Evolutionary conservation across 2,329 filamentous ascomycete genomes (phyloP), one percentile per base, ranked within the genome.

Genomic region (Rutstroemia sp.): DNA sequence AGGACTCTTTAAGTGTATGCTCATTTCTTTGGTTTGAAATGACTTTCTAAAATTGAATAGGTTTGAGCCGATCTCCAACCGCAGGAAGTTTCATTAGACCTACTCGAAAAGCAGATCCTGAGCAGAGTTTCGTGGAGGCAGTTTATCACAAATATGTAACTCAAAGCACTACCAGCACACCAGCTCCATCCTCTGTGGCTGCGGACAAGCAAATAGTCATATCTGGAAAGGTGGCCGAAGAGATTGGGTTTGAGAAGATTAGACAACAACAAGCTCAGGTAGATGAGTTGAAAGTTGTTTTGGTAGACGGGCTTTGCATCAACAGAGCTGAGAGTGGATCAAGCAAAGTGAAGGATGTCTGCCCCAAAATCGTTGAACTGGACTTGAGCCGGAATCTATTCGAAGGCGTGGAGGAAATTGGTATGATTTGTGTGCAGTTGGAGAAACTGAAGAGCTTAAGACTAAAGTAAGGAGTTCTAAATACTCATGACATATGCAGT

Each of bases 231-330:
- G 81, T 92, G 17, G 92, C 89, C 5, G 88, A 97, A 73, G 92
- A 97, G 73, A 83, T 97, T 36, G 94, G 94, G 30, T 97, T 97
- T 64, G 91, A 95, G 64, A 96, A 96, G 76, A 89, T 96, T 63
- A 83, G 87, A 45, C 80, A 80, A 62, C 83, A 92, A 71, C 84
- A 95, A 66, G 87, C 91, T 63, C 77, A 87, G 67, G 76, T 97
- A 34, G 76, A 86, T 54, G 88, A 94, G 65, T 78, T 97, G 58
- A 86, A 80, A 63, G 84, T 92, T 55, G 84, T 95, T 50, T 82
- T 97, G 40, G 76, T 99, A 7, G 92, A 97, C 72, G 85, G 87
- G 14, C 73, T 89, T 67, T 77, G 82, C 51, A 79, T 97, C 60
- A 71, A 70, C 51, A 68, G 70, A 10, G 71, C 67, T 2, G 67